A percentile compares a stretch with the other conserved stretches of the same genome.
phyloP scores from a whole-genome alignment of 208 protist genomes.

The Leishmania arabica region DNA sequence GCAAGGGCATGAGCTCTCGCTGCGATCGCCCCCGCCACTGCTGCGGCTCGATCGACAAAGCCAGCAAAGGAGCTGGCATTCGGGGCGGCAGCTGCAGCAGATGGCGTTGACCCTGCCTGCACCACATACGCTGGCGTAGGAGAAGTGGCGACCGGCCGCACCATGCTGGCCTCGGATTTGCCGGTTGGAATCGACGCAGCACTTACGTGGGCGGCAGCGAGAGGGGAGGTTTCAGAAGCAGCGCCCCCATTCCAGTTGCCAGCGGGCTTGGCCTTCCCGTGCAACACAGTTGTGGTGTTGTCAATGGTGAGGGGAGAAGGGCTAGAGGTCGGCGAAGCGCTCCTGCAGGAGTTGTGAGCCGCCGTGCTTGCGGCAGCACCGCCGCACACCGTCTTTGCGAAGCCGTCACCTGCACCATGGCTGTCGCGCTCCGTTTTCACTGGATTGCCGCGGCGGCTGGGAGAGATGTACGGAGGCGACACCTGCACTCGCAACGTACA shows the following conservation, averaged over 20 bases:
- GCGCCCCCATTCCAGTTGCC: not conserved
- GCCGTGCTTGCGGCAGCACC: not conserved
- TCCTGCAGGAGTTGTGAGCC: not conserved
- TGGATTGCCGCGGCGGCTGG: constrained; percentile 54
- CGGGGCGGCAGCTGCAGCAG: not conserved
- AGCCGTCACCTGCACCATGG: not conserved
- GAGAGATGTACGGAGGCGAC: constrained; percentile 73
- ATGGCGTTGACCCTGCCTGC: not conserved
- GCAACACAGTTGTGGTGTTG: not conserved
- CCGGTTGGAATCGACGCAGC: not conserved
- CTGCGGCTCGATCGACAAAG: constrained; percentile 7
- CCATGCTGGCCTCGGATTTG: not conserved
- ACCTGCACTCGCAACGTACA: constrained; percentile 83
- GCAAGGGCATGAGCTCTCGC: constrained; percentile 10
- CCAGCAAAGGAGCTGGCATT: not conserved
- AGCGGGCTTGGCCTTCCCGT: not conserved
- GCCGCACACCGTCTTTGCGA: not conserved
- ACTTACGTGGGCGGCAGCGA: not conserved
- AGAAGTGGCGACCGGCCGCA: not conserved
- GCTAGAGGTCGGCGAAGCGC: constrained; percentile 9
- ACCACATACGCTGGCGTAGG: not conserved
- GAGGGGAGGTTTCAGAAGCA: not conserved
- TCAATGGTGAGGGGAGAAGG: not conserved
- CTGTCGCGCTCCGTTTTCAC: constrained; percentile 28
- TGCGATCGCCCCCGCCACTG: constrained; percentile 25